Evolutionary conservation across 257 asterid genomes (phyloP).

Genomic region (Leptodermis oblonga): DNA sequence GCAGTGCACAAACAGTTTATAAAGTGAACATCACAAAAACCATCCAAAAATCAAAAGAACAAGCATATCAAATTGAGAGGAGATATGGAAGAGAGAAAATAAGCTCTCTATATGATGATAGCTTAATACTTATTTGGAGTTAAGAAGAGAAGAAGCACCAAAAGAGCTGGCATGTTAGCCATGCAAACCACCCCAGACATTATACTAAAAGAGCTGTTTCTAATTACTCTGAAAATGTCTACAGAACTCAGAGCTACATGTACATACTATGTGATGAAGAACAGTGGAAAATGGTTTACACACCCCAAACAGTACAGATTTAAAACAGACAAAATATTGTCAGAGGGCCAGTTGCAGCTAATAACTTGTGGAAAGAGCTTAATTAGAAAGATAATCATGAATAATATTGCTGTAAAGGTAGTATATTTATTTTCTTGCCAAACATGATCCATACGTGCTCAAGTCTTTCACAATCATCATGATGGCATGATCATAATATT

Average conservation of each 20-base stretch:
- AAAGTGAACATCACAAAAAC: slow-evolving; percentile 10
- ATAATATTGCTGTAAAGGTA: background rate
- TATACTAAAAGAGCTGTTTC: background rate
- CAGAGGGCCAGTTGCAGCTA: background rate
- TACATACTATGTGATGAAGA: background rate
- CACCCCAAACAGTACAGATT: background rate
- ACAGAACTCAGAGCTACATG: background rate
- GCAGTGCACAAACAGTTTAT: slow-evolving; percentile 4
- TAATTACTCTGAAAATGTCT: background rate
- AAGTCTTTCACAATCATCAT: background rate
- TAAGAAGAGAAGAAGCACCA: background rate
- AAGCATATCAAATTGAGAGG: background rate
- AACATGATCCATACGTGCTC: background rate
- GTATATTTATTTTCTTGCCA: background rate
- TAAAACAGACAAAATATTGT: background rate
- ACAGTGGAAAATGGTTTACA: background rate
- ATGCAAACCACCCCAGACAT: background rate
- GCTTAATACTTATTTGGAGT: background rate
- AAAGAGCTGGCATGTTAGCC: background rate
- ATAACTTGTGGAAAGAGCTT: background rate
- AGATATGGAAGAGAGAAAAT: background rate
- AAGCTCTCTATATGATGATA: background rate
- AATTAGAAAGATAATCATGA: background rate
- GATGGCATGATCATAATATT: background rate
- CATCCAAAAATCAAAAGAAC: background rate